Evolutionary conservation across 2,329 filamentous ascomycete genomes (phyloP).

Genomic region (Ascochyta fabae): DNA sequence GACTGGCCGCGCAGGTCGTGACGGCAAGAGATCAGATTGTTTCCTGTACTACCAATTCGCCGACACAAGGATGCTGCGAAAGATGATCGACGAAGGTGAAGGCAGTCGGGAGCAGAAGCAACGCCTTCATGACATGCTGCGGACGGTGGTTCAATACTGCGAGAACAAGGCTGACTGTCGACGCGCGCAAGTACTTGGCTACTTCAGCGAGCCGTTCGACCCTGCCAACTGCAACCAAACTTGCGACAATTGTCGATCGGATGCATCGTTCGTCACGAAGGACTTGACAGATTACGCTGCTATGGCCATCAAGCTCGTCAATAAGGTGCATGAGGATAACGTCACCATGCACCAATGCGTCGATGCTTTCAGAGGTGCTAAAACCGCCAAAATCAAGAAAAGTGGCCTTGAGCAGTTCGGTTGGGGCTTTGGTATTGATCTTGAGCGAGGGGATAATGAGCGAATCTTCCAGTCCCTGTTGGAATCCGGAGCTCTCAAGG

Average conservation of each 20-base stretch:
- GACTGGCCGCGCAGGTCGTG: conserved; percentile 90
- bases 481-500: conserved; percentile 73
- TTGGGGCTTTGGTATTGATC: conserved; percentile 69
- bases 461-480: conserved; percentile 81
- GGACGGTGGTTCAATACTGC: conserved; percentile 83
- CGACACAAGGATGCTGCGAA: conserved; percentile 75
- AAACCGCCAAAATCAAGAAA: conserved; percentile 64
- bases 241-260: conserved; percentile 90
- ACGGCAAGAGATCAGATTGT: conserved; percentile 85
- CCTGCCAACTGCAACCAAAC: conserved; percentile 71
- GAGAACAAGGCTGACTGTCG: conserved; percentile 89
- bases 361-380: conserved; percentile 80
- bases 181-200: conserved; percentile 84
- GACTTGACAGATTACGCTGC: conserved; percentile 80
- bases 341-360: conserved; percentile 76
- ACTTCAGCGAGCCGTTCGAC: conserved; percentile 88
- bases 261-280: conserved; percentile 70
- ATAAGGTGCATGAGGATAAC: conserved; percentile 61
- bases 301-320: conserved; percentile 72
- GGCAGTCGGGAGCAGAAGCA: conserved; percentile 80
- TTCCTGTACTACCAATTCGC: conserved; percentile 86
- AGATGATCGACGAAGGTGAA: conserved; percentile 83
- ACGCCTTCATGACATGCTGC: conserved; percentile 83
- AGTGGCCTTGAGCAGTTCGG: conserved; percentile 60
- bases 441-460: conserved; percentile 79